Percentiles rank a stretch among this genome's conserved stretches.
Conservation (phyloP, 305 asterid genomes). For the Fraxinus paxiana region DNA sequence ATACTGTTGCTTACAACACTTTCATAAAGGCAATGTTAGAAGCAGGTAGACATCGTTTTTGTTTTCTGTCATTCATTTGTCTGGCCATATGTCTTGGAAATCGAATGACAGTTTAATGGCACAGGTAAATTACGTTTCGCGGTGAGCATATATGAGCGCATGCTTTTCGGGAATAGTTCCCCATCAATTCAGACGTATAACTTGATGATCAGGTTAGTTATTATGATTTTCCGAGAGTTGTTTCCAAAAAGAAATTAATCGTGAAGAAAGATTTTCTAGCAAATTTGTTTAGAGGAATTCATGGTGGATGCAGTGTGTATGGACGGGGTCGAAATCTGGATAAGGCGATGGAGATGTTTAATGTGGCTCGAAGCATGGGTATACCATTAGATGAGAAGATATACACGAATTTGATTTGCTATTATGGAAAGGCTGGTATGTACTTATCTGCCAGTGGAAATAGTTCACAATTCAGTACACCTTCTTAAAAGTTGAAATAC, state of each 20-base stretch:
- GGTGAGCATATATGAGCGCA: conserved; percentile 60
- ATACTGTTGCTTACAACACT: conserved; percentile 88
- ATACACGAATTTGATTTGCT: conserved; percentile 72
- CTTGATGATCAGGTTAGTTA: conserved; percentile 82
- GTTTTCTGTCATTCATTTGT: neutral
- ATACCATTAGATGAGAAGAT: conserved; percentile 76
- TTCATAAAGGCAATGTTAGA: conserved; percentile 83
- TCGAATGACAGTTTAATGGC: conserved; percentile 22
- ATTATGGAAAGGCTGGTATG: conserved; percentile 84
- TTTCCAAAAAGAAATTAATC: conserved; percentile 1
- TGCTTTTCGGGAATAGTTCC: conserved; percentile 54
- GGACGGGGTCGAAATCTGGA: conserved; percentile 73
- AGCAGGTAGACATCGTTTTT: conserved; percentile 52
- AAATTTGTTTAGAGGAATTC: conserved; percentile 20
- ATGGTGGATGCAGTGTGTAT: conserved; percentile 58
- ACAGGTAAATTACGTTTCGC: conserved; percentile 78
- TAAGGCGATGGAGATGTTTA: conserved; percentile 68
- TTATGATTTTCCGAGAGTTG: neutral
- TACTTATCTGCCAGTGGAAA: conserved; percentile 14
- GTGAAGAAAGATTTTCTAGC: conserved; percentile 13
- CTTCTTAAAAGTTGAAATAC: conserved; percentile 15
- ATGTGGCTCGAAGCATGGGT: conserved; percentile 55
- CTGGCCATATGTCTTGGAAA: conserved; percentile 10
- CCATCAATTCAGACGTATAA: conserved; percentile 77
- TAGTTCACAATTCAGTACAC: neutral